Conservation (phyloP, 1,284 basidiomycete genomes). For the Cutaneotrichosporon sp. region DNA sequence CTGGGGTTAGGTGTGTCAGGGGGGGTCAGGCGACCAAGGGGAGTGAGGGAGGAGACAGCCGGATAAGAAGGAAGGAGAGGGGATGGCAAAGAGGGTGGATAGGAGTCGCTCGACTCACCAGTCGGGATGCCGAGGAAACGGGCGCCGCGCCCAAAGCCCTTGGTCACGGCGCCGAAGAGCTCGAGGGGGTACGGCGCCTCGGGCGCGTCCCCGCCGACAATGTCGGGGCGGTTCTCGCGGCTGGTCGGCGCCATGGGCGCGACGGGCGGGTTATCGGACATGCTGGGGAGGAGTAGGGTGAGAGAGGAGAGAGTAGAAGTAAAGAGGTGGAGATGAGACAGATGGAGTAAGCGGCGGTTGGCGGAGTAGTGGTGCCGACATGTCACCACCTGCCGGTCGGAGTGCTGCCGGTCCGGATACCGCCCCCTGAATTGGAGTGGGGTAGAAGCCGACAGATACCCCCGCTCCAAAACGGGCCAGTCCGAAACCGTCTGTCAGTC, state of each 20-base stretch:
- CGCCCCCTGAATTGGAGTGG: too few species aligned
- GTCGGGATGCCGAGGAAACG: slow-evolving; percentile 97
- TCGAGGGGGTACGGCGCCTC: slow-evolving; percentile 78
- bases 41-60: too few species aligned
- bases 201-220: slow-evolving; percentile 69
- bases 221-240: slow-evolving; percentile 59
- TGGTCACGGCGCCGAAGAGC: slow-evolving; percentile 77
- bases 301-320: too few species aligned
- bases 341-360: neutral
- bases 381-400: too few species aligned
- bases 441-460: too few species aligned
- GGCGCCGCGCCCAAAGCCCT: slow-evolving; percentile 88
- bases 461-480: too few species aligned
- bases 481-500: too few species aligned
- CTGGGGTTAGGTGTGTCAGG: slow-evolving; percentile 61
- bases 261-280: slow-evolving; percentile 9
- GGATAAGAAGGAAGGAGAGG: neutral
- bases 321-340: neutral
- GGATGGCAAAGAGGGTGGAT: neutral
- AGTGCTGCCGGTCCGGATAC: neutral
- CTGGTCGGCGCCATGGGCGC: slow-evolving; percentile 49
- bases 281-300: too few species aligned
- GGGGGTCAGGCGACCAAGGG: too few species aligned
- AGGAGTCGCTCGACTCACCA: slow-evolving; percentile 67
- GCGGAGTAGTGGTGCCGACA: neutral